phyloP scores from a whole-genome alignment of 2,329 filamentous ascomycete genomes.

The Hypocrella siamensis region DNA sequence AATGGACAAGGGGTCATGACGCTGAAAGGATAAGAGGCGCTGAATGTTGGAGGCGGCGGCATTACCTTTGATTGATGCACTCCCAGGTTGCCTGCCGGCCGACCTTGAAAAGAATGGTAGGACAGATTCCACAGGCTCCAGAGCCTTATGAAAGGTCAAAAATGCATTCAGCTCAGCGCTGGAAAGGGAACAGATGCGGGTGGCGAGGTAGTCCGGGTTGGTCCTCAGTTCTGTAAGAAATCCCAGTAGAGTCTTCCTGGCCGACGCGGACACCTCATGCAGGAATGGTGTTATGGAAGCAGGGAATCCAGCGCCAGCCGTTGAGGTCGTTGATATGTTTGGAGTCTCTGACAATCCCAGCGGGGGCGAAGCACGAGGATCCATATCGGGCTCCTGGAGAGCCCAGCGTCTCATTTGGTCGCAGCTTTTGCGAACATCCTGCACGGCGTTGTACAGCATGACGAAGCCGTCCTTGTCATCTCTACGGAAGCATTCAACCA shows the following conservation, averaged over 20 bases:
- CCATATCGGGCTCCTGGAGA: conserved; percentile 56
- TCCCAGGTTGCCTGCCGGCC: conserved; percentile 27
- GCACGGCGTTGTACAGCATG: conserved; percentile 58
- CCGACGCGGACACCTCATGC: conserved; percentile 59
- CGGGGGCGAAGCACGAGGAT: conserved; percentile 30
- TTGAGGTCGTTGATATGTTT: conserved; percentile 28
- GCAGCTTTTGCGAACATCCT: conserved; percentile 65
- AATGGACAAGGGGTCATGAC: conserved; percentile 71
- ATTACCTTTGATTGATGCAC: conserved; percentile 26
- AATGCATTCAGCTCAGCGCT: conserved; percentile 63
- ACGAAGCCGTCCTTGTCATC: conserved; percentile 70
- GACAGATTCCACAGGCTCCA: conserved; percentile 73
- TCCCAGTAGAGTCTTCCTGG: conserved; percentile 59
- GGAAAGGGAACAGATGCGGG: conserved; percentile 61
- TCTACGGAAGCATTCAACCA: conserved; percentile 63
- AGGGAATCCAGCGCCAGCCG: conserved; percentile 19
- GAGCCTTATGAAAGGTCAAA: conserved; percentile 59
- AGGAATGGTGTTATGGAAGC: conserved; percentile 40
- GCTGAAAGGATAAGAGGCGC: conserved; percentile 73
- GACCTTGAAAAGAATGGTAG: conserved; percentile 49
- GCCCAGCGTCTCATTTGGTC: conserved; percentile 57
- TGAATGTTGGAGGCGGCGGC: conserved; percentile 54
- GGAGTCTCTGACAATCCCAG: conserved; percentile 31
- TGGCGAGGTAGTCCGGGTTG: conserved; percentile 76
- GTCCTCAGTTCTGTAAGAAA: conserved; percentile 73